phyloP scores from a whole-genome alignment of 139 green algal species.

The Coelastrella sp. region DNA sequence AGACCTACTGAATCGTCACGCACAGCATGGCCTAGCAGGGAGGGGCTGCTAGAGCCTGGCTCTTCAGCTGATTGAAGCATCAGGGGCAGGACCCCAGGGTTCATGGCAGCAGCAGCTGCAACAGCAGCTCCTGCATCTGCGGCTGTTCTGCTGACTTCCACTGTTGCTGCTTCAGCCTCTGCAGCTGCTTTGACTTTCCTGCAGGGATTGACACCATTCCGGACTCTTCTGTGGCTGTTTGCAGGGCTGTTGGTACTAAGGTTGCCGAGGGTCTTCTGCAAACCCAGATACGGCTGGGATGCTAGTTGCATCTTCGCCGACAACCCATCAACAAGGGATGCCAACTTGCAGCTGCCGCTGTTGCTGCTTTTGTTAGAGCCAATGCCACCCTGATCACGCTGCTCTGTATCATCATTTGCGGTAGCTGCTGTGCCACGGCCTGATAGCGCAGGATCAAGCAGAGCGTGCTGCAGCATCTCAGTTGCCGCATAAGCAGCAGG shows the following conservation, averaged over 20 bases:
- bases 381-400: background rate
- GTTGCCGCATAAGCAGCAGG: background rate
- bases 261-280: no score
- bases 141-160: background rate
- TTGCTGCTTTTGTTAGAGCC: background rate
- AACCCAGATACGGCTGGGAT: no score
- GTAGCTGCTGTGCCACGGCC: background rate
- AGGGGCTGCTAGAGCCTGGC: background rate
- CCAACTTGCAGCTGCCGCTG: background rate
- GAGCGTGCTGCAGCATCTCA: constrained; percentile 11
- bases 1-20: background rate
- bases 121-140: constrained; percentile 25
- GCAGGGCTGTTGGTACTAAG: no score
- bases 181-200: background rate
- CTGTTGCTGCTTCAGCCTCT: background rate
- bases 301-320: background rate
- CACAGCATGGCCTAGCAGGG: background rate
- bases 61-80: constrained; percentile 24
- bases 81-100: background rate
- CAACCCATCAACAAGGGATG: no score
- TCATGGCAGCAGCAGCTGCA: constrained; percentile 1
- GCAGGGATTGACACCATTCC: background rate
- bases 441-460: background rate
- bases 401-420: background rate
- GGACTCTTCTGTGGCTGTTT: background rate